Evolutionary conservation across 345 rosid genomes (phyloP).

Genomic region (Geranium rotundifolium): DNA sequence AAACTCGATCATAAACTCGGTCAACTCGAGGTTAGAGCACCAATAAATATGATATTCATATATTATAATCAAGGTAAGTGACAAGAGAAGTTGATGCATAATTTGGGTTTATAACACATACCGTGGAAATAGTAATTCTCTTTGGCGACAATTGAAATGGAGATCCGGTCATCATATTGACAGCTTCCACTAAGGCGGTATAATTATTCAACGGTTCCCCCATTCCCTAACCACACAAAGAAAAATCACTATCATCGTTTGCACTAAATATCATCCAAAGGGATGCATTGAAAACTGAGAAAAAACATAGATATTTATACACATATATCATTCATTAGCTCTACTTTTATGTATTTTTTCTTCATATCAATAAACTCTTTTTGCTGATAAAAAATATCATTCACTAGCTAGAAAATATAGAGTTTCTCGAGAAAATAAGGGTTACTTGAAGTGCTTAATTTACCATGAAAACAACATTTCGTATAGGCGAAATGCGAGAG

Average conservation of each 20-base stretch:
- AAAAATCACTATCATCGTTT: constrained; percentile 8
- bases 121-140: constrained; percentile 89
- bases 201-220: constrained; percentile 97
- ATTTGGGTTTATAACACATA: constrained; percentile 19
- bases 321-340: too few species aligned
- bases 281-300: too few species aligned
- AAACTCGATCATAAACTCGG: too few species aligned
- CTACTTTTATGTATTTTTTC: too few species aligned
- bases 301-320: too few species aligned
- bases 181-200: constrained; percentile 69
- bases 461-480: constrained; percentile 96
- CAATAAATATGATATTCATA: too few species aligned
- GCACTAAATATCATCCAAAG: background rate
- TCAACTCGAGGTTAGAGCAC: too few species aligned
- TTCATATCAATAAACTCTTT: too few species aligned
- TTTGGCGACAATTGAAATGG: constrained; percentile 79
- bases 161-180: constrained; percentile 55
- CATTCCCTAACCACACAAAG: constrained; percentile 63
- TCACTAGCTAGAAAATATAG: background rate
- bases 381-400: too few species aligned
- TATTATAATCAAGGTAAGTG: background rate
- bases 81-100: background rate
- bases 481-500: constrained; percentile 50
- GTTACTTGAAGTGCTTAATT: background rate
- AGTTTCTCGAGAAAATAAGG: background rate